Base-by-base conservation (phyloP, 2,329 filamentous ascomycete genomes). In the Elsinoe ampelina region DNA sequence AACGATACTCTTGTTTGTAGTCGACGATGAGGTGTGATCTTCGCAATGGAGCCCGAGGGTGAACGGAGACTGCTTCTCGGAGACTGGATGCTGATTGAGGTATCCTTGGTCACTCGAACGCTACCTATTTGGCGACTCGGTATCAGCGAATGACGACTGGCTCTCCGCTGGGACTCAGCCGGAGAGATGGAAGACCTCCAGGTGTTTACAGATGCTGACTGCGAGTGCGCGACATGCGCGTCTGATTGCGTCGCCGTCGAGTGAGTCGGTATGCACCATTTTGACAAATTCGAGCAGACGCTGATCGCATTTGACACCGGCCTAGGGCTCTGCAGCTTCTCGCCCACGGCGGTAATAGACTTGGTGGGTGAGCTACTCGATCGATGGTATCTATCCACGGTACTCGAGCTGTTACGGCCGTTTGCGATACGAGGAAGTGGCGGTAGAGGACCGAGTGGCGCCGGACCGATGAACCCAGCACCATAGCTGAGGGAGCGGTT, bases 111-210 rank as follows among this genome's bases (percentile, higher is more conserved):
- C 8, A 43, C 17, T 11, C 52, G 36, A 32, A 19, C 38, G 13
- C 36, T 55, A 2, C 52, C 52, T 3, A 20, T 12, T 2, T 19
- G 12, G 12, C 38, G 52, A 34, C n/a, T 17, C 4, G 52, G 52
- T 10, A 20, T 2, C 10, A 17, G 19, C 8, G 19, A 55, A 7
- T 6, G 22, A 10, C 8, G 20, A 22, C 13, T 35, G 22, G 12
- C 19, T 17, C 39, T 30, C 3, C 30, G 6, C n/a, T 55, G n/a
- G 5, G 15, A 35, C 11, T 13, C 22, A 32, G n/a, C 8, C 8
- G 13, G 47, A 15, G 20, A 58, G 52, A 32, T 35, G 30, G 42
- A 59, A 52, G 43, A 35, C 57, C 20, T 55, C 59, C 32, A 58
- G 36, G 20, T 56, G 45, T 41, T 47, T 34, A 48, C 57, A 43